Evolutionary conservation across 2,329 filamentous ascomycete genomes (phyloP), one percentile per base, ranked within the genome.

Genomic region (Phoma herbarum): DNA sequence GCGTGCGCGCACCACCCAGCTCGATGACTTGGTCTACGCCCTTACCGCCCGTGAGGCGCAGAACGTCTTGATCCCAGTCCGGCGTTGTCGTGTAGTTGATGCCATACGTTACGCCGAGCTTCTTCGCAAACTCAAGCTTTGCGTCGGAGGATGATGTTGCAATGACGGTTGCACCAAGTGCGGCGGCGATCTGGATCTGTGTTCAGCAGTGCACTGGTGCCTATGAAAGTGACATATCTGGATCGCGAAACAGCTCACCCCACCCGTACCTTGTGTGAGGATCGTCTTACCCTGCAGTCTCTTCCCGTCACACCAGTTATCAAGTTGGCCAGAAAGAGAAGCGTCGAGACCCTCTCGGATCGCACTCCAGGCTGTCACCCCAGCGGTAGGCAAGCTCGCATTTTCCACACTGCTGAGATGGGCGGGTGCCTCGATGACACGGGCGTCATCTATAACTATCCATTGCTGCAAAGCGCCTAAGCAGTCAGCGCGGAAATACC

Each of bases 231-330:
- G 16, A 26, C 33, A 11, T 20, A 72, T 42, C 10, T 65, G 53
- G 10, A 72, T 65, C 1, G 72, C 71, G 33, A 74, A 72, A 53
- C 76, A 69, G 22, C 69, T 75, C 55, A 75, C 73, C 68, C 82
- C 81, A 0, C 77, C 76, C 0, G 77, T 90, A 14, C 88, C 88
- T 74, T 89, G 85, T 1, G 86, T 86, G 26, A 90, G 79, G 2
- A 90, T 85, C 23, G 57, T 59, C 50, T 63, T 65, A 74, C 26
- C 76, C 72, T 65, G 20, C 8, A 59, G 28, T 26, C 53, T 35
- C 28, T 45, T 60, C 22, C 49, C 62, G 16, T 41, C 52, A 6
- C 37, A 48, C 62, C 60, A 60, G 4, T 31, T 52, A 16, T 45
- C 23, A 4, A 59, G 18, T 4, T 33, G 18, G 20, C 62, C 55